Percentiles rank a stretch among this genome's conserved stretches.
Evolutionary conservation across 495 filamentous ascomycete genomes (phyloP).

Genomic region (Penicillium verhagenii): DNA sequence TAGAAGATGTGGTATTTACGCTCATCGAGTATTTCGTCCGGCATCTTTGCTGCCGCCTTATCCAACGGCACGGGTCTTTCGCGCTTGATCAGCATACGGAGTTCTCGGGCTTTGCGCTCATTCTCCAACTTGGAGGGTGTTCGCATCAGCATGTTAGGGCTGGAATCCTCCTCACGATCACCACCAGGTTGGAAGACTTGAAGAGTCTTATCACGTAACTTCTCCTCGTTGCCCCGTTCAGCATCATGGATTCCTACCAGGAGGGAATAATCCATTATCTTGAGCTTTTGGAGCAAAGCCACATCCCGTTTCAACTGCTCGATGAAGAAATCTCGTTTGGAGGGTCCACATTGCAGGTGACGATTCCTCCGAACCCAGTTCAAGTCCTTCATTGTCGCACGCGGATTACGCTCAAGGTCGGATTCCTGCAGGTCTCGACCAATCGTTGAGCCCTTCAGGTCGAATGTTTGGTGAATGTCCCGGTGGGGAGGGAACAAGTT

Average conservation of each 20-base stretch:
- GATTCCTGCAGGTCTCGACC: slow-evolving; percentile 90
- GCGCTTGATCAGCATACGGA: slow-evolving; percentile 87
- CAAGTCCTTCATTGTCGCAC: slow-evolving; percentile 92
- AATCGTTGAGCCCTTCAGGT: slow-evolving; percentile 95
- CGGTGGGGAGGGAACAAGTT: slow-evolving; percentile 97
- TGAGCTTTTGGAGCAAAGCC: slow-evolving; percentile 74
- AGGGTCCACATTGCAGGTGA: slow-evolving; percentile 80
- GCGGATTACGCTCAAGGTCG: slow-evolving; percentile 80
- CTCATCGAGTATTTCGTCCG: slow-evolving; percentile 75
- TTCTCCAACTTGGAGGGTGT: slow-evolving; percentile 95
- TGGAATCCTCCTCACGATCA: slow-evolving; percentile 53
- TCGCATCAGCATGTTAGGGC: slow-evolving; percentile 68
- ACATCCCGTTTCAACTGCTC: slow-evolving; percentile 89
- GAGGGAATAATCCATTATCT: slow-evolving; percentile 99
- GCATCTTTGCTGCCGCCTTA: slow-evolving; percentile 79
- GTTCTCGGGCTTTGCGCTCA: slow-evolving; percentile 84
- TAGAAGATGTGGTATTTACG: slow-evolving; percentile 76
- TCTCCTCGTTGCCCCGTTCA: slow-evolving; percentile 87
- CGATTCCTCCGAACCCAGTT: slow-evolving; percentile 91
- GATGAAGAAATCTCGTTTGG: slow-evolving; percentile 82
- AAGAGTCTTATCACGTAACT: slow-evolving; percentile 89
- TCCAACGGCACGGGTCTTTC: slow-evolving; percentile 92
- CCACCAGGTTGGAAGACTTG: slow-evolving; percentile 94
- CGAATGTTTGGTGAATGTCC: slow-evolving; percentile 96
- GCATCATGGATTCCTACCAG: slow-evolving; percentile 93